phyloP scores from a whole-genome alignment of 768 basidiomycete genomes.

The Thelephora aurantiotincta region DNA sequence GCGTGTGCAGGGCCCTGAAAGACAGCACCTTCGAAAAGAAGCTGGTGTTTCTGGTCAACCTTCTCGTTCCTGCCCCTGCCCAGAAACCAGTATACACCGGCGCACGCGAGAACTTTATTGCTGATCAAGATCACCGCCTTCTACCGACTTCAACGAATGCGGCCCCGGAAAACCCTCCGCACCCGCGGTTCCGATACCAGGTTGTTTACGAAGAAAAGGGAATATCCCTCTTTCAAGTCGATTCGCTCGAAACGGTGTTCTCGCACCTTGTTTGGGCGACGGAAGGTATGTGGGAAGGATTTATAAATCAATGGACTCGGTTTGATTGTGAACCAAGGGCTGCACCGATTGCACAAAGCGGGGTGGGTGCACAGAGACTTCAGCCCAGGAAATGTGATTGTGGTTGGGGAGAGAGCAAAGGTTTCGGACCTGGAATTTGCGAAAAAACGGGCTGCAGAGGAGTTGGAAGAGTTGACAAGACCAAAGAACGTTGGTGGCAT shows the following conservation, averaged over 20 bases:
- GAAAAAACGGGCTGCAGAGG: background rate
- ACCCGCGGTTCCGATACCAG: constrained; percentile 5
- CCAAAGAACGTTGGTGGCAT: too few species aligned
- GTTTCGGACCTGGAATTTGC: constrained; percentile 9
- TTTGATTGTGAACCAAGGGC: constrained; percentile 1
- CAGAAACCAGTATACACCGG: background rate
- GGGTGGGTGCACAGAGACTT: constrained; percentile 11
- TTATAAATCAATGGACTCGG: background rate
- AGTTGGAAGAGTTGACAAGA: too few species aligned
- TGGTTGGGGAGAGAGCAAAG: background rate
- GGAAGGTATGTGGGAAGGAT: background rate
- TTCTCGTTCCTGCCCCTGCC: background rate
- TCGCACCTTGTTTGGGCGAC: too few species aligned
- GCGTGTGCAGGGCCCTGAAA: too few species aligned
- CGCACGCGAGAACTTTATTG: background rate
- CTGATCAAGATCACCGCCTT: background rate
- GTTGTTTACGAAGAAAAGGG: constrained; percentile 10
- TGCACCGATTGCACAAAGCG: constrained; percentile 1
- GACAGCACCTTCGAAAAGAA: too few species aligned
- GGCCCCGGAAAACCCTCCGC: background rate
- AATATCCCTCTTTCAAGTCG: constrained; percentile 1
- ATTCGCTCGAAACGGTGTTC: background rate
- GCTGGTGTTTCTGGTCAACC: too few species aligned
- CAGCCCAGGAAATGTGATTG: constrained; percentile 8
- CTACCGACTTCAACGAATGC: too few species aligned